phyloP scores from a whole-genome alignment of 1,139 yeast genomes.

The Magnusiomyces starmeri region DNA sequence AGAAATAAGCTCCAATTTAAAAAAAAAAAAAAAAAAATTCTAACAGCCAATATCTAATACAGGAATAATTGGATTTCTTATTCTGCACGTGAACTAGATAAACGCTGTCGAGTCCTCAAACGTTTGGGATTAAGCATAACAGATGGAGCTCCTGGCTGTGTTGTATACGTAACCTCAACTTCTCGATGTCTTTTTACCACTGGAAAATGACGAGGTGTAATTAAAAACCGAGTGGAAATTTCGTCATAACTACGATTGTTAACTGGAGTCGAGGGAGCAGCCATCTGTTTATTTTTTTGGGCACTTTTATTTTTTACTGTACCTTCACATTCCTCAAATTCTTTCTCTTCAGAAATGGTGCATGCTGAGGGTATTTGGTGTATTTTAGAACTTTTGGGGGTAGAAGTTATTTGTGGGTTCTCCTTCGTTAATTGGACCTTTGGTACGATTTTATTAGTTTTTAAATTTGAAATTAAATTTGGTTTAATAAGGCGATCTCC shows the following conservation, averaged over 20 bases:
- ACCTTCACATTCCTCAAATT: background rate
- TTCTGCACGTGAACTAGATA: no score
- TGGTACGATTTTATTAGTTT: background rate
- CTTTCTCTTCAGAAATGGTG: no score
- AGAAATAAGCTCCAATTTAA: background rate
- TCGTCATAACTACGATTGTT: background rate
- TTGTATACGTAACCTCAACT: background rate
- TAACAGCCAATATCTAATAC: background rate
- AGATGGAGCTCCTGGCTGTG: background rate
- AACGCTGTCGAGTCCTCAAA: background rate
- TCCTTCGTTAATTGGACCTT: background rate
- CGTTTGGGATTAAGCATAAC: background rate
- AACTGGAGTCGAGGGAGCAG: background rate
- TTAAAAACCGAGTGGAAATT: background rate
- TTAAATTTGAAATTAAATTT: background rate
- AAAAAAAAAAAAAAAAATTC: background rate
- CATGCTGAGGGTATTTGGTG: background rate
- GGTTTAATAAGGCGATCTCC: no score
- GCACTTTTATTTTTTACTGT: constrained; percentile 5
- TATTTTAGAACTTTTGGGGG: background rate
- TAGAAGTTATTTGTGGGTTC: background rate
- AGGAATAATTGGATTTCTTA: no score
- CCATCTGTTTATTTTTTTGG: constrained; percentile 7
- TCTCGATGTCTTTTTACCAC: background rate
- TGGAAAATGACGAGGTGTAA: constrained; percentile 3